Evolutionary conservation across 1,284 basidiomycete genomes (phyloP).

Genomic region (Tilletia indica): DNA sequence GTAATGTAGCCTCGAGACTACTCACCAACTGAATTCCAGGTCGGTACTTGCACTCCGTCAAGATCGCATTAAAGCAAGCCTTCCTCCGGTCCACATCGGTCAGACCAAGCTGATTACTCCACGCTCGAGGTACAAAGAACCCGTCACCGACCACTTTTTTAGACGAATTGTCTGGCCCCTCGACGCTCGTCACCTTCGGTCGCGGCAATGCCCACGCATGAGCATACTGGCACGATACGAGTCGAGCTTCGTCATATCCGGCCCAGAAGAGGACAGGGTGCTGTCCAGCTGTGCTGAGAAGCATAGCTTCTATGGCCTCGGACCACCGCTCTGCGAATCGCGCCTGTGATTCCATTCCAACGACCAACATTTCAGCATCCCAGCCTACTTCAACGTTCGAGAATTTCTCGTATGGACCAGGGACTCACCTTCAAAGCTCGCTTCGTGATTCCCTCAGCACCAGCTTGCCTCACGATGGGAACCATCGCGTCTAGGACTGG

Average conservation of each 20-base stretch:
- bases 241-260: not conserved
- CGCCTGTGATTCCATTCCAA: not conserved
- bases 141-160: not conserved
- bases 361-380: no score
- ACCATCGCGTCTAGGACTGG: no score
- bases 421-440: conserved; percentile 1
- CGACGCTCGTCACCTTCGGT: not conserved
- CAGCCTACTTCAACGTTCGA: no score
- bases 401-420: no score
- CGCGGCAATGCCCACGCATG: not conserved
- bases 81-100: not conserved
- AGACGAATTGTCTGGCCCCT: not conserved
- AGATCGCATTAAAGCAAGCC: not conserved
- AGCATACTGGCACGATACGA: not conserved
- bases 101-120: not conserved
- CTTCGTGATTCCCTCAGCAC: no score
- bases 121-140: not conserved
- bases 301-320: not conserved
- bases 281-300: not conserved
- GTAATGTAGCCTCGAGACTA: not conserved
- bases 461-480: no score
- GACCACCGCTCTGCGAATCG: not conserved
- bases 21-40: conserved; percentile 4
- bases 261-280: not conserved
- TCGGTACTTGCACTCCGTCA: conserved; percentile 11